phyloP scores from a whole-genome alignment of 331 rosid genomes.

The Pyrus hybrid region DNA sequence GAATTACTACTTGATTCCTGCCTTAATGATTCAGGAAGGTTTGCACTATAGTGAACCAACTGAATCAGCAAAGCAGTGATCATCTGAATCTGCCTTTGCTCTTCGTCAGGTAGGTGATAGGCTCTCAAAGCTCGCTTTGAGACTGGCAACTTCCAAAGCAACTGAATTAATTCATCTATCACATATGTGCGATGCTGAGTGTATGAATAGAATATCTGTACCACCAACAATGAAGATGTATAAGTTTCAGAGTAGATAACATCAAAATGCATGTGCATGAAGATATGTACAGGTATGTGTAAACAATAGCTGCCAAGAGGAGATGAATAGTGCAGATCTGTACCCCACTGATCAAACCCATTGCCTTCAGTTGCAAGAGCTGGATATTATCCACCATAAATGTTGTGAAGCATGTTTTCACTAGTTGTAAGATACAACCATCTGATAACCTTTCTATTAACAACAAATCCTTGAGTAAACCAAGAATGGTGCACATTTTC shows the following conservation, averaged over 20 bases:
- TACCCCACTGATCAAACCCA: conserved; percentile 89
- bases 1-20: conserved; percentile 56
- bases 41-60: conserved; percentile 83
- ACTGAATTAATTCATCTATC: conserved; percentile 86
- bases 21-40: conserved; percentile 85
- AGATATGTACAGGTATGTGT: neutral
- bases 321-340: conserved; percentile 16
- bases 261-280: neutral
- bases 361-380: conserved; percentile 93
- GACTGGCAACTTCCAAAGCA: conserved; percentile 80
- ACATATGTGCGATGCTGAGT: conserved; percentile 80
- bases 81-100: conserved; percentile 98
- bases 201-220: conserved; percentile 88
- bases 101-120: conserved; percentile 88
- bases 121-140: conserved; percentile 89
- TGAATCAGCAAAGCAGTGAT: conserved; percentile 89
- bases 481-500: conserved; percentile 92
- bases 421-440: conserved; percentile 87
- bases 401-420: conserved; percentile 86
- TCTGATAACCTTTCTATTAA: conserved; percentile 89
- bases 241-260: neutral
- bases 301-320: conserved; percentile 12
- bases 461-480: conserved; percentile 83
- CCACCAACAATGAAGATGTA: conserved; percentile 18
- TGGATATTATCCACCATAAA: conserved; percentile 94